phyloP scores from a whole-genome alignment of 2,329 filamentous ascomycete genomes.

The Alternaria brassicae region DNA sequence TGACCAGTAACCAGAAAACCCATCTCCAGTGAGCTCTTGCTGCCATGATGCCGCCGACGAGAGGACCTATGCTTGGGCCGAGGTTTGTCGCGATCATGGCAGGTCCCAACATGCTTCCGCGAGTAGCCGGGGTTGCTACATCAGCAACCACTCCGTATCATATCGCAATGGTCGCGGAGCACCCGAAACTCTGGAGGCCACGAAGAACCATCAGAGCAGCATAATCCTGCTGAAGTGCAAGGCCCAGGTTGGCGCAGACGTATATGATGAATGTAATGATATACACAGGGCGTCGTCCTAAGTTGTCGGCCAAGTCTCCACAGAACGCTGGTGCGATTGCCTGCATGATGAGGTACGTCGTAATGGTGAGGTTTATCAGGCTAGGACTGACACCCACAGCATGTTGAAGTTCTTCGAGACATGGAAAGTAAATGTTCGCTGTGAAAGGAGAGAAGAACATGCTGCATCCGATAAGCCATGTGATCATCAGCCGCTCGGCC shows the following conservation, averaged over 20 bases:
- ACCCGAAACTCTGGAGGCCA: neutral
- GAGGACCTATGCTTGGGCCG: neutral
- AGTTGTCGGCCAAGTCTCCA: neutral
- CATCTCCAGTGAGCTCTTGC: neutral
- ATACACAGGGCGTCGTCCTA: constrained; percentile 2
- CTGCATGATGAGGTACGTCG: neutral
- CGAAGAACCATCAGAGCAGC: neutral
- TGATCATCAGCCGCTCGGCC: neutral
- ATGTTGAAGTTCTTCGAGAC: neutral
- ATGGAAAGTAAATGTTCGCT: neutral
- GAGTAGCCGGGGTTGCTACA: too few relatives aligned
- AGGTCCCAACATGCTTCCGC: too few relatives aligned
- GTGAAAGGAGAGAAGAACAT: neutral
- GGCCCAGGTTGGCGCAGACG: neutral
- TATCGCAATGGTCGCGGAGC: neutral
- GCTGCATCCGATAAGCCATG: neutral
- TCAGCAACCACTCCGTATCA: too few relatives aligned
- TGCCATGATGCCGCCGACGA: constrained; percentile 2
- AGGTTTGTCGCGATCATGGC: neutral
- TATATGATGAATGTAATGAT: neutral
- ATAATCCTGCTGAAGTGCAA: neutral
- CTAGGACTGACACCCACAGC: neutral
- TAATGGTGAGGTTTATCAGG: neutral
- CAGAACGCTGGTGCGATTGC: neutral
- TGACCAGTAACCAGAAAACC: constrained; percentile 1